phyloP scores from a whole-genome alignment of 768 basidiomycete species.

The Termitomyces sp. region DNA sequence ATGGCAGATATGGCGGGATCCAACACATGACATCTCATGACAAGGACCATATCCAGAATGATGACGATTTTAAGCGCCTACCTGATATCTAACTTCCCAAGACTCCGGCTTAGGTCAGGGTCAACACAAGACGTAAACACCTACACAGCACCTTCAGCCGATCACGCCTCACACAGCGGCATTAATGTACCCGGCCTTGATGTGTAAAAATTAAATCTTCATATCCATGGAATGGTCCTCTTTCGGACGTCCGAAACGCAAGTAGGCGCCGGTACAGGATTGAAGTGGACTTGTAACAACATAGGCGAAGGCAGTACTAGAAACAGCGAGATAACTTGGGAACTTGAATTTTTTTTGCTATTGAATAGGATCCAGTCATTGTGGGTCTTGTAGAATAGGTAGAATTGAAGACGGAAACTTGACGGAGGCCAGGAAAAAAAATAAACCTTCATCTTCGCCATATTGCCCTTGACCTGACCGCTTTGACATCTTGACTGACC shows the following conservation, averaged over 20 bases:
- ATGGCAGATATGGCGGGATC: not conserved
- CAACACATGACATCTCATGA: not conserved
- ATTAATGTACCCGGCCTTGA: conserved; percentile 1
- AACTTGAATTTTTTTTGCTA: conserved; percentile 54
- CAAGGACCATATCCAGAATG: not conserved
- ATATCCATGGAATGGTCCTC: conserved; percentile 14
- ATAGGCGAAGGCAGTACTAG: conserved; percentile 49
- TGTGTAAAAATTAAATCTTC: conserved; percentile 7
- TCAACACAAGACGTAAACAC: conserved; percentile 5
- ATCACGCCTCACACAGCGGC: not conserved
- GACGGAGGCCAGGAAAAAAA: conserved; percentile 34
- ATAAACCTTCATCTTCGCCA: conserved; percentile 37
- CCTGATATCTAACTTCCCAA: not conserved
- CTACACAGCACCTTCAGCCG: conserved; percentile 3
- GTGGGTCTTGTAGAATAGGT: conserved; percentile 38
- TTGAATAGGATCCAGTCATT: conserved; percentile 43
- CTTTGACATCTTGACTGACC: conserved; percentile 20
- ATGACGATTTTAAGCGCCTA: conserved; percentile 2
- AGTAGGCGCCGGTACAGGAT: conserved; percentile 15
- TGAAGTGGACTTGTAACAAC: conserved; percentile 35
- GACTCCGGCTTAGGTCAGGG: conserved; percentile 5
- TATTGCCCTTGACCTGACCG: conserved; percentile 37
- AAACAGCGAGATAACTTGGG: conserved; percentile 58
- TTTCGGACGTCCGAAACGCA: conserved; percentile 14
- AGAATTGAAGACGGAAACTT: conserved; percentile 33